Percentiles rank a stretch among this genome's conserved stretches.
These are phyloP conservation scores for Coniochaeta ligniaria DNA, from an alignment of 2,329 filamentous ascomycete species.

Conservation along the genomic window DNA sequence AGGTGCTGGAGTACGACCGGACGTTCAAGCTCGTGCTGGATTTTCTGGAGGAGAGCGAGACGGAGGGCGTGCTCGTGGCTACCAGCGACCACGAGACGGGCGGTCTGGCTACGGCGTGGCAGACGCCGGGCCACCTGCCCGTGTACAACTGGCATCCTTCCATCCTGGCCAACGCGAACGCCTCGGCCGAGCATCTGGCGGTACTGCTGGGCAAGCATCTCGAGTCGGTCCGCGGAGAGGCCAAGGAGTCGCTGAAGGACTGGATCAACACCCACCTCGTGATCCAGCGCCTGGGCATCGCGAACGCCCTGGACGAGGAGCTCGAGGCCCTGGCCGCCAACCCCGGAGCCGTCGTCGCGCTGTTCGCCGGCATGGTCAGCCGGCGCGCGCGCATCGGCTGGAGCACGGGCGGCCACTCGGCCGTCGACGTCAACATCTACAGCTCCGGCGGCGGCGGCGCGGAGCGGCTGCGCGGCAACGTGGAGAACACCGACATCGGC, in stretches of 20 bases:
- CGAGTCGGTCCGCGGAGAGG: slow-evolving; percentile 19
- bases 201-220: slow-evolving; percentile 56
- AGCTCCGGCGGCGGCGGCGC: slow-evolving; percentile 62
- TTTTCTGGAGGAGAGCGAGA: slow-evolving; percentile 68
- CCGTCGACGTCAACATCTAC: slow-evolving; percentile 95
- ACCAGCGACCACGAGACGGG: slow-evolving; percentile 98
- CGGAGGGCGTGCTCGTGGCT: slow-evolving; percentile 73
- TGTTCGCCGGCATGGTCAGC: slow-evolving; percentile 81
- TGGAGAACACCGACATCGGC: slow-evolving; percentile 92
- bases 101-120: slow-evolving; percentile 74
- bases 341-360: slow-evolving; percentile 43
- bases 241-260: slow-evolving; percentile 32
- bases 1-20: slow-evolving; percentile 92
- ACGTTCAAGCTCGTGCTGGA: slow-evolving; percentile 77
- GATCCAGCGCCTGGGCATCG: slow-evolving; percentile 65
- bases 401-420: slow-evolving; percentile 89
- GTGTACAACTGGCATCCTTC: slow-evolving; percentile 73
- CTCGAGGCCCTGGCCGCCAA: slow-evolving; percentile 56
- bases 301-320: slow-evolving; percentile 65
- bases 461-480: slow-evolving; percentile 67
- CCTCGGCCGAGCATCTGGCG: slow-evolving; percentile 67
- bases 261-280: slow-evolving; percentile 68
- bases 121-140: slow-evolving; percentile 44
- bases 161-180: slow-evolving; percentile 69
- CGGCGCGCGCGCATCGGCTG: slow-evolving; percentile 85